phyloP scores from a whole-genome alignment of 169 alveolate species.

The Cryptosporidium canis region DNA sequence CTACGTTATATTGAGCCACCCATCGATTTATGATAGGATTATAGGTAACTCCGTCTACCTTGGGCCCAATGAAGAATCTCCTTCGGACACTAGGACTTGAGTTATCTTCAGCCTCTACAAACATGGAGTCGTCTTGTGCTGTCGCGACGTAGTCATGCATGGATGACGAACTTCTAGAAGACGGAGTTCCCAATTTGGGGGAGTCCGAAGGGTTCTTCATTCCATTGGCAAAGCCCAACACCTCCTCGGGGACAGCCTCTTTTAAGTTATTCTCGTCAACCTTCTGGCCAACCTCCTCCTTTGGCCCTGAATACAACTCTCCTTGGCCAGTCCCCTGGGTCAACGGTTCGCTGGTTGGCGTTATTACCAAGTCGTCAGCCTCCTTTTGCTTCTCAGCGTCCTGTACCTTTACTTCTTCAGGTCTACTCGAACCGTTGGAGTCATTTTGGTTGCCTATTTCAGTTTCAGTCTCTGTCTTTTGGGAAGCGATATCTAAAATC shows the following conservation, averaged over 20 bases:
- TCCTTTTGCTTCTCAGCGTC: not conserved
- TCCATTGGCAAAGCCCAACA: not conserved
- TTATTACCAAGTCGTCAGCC: not conserved
- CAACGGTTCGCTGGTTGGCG: not conserved
- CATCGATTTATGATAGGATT: slow-evolving; percentile 65
- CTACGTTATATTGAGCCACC: slow-evolving; percentile 66
- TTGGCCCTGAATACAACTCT: not conserved
- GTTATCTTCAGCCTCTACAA: slow-evolving; percentile 43
- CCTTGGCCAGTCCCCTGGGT: not conserved
- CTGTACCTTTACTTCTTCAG: not conserved
- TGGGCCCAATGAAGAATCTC: slow-evolving; percentile 66
- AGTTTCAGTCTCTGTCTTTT: not conserved
- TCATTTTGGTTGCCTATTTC: not conserved
- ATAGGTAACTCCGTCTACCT: slow-evolving; percentile 49
- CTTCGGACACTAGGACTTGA: slow-evolving; percentile 18
- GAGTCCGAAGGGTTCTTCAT: not conserved
- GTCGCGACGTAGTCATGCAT: not conserved
- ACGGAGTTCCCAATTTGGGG: not conserved
- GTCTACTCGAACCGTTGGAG: not conserved
- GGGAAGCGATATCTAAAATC: not conserved
- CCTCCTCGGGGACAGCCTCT: not conserved
- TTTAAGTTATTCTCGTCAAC: not conserved
- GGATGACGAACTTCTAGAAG: slow-evolving; percentile 10
- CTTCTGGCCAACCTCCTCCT: not conserved
- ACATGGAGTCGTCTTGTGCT: slow-evolving; percentile 19